Evolutionary conservation across 768 basidiomycete species (phyloP).

Genomic region (Dioszegia hungarica): DNA sequence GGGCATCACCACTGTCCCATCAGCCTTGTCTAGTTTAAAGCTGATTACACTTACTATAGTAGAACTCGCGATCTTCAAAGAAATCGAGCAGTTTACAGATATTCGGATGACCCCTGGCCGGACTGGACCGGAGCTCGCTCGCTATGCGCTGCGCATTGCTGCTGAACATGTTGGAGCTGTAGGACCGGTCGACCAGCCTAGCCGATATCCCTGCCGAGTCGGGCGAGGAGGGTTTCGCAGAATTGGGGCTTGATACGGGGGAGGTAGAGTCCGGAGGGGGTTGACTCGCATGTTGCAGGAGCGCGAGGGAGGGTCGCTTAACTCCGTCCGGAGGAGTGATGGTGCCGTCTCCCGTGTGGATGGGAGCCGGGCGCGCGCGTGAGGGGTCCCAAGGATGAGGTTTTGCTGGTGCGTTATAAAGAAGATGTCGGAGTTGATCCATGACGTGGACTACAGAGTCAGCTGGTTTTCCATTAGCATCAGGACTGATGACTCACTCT

Average conservation of each 20-base stretch:
- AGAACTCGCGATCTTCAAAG: conserved; percentile 93
- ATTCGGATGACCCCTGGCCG: conserved; percentile 75
- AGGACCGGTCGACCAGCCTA: no score
- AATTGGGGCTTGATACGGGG: neutral
- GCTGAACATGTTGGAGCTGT: conserved; percentile 4
- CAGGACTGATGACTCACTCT: conserved; percentile 60
- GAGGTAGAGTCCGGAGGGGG: neutral
- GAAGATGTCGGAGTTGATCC: conserved; percentile 48
- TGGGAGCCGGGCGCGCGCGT: conserved; percentile 9
- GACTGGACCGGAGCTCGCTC: conserved; percentile 30
- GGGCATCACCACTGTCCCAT: conserved; percentile 63
- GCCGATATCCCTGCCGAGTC: no score
- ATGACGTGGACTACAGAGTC: conserved; percentile 47
- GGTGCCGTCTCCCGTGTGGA: neutral
- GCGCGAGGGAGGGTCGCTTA: neutral
- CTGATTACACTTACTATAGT: conserved; percentile 57
- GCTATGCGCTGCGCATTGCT: conserved; percentile 31
- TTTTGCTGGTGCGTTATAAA: conserved; percentile 59
- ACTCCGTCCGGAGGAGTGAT: no score
- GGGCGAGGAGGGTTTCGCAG: neutral
- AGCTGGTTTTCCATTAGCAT: neutral
- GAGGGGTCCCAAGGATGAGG: conserved; percentile 76
- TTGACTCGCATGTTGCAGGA: neutral
- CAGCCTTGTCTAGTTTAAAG: neutral
- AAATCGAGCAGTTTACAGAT: conserved; percentile 92